A percentile compares a stretch with the other conserved stretches of the same genome.
phyloP scores from a whole-genome alignment of 352 stramenopile species.

The Globisporangium nagaii region DNA sequence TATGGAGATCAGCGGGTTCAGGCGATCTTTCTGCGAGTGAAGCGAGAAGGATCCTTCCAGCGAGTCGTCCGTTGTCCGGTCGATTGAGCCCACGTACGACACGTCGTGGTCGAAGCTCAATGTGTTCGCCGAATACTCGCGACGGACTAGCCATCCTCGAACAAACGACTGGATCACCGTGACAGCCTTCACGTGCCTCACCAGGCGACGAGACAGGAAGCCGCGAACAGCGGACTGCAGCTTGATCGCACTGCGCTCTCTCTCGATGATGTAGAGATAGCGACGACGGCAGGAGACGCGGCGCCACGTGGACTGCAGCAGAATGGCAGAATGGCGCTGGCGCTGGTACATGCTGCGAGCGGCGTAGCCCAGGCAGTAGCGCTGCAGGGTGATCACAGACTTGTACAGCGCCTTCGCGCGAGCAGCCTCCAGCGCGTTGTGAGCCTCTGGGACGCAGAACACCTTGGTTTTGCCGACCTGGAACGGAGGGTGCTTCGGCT shows the following conservation, averaged over 20 bases:
- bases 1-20: constrained; percentile 51
- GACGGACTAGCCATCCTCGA: constrained; percentile 74
- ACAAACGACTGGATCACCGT: constrained; percentile 77
- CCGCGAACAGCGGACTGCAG: constrained; percentile 51
- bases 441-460: constrained; percentile 63
- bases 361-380: constrained; percentile 66
- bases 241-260: constrained; percentile 36
- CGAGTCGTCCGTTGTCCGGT: constrained; percentile 40
- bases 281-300: constrained; percentile 34
- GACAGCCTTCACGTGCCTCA: constrained; percentile 37
- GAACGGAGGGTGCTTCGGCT: constrained; percentile 54
- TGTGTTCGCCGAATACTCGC: constrained; percentile 72
- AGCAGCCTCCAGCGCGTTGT: constrained; percentile 58
- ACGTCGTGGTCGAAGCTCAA: constrained; percentile 75
- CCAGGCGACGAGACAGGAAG: constrained; percentile 29
- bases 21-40: constrained; percentile 24
- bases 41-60: constrained; percentile 44
- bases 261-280: constrained; percentile 31
- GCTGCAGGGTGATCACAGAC: constrained; percentile 66
- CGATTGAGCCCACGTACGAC: constrained; percentile 66
- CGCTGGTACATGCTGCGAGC: constrained; percentile 42
- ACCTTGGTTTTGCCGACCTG: constrained; percentile 83
- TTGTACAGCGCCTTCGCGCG: constrained; percentile 63
- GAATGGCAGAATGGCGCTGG: constrained; percentile 37
- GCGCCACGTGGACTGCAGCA: constrained; percentile 53